Conservation (phyloP, 306 rosid genomes). For the Sindora glabra region DNA sequence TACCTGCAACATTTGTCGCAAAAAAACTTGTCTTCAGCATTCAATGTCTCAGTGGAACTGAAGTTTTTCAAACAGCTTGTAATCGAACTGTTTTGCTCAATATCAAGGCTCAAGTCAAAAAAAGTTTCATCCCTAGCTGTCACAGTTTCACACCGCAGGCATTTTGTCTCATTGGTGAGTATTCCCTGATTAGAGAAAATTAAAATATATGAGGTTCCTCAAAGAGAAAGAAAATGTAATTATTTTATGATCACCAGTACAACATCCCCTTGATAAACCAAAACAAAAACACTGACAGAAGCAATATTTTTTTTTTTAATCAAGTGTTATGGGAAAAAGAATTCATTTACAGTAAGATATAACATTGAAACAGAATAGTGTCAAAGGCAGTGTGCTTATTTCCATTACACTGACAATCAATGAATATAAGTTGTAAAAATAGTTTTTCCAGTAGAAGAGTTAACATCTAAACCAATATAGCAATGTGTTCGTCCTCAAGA, state of each 20-base stretch:
- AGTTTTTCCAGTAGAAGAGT: too few relatives aligned
- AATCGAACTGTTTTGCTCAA: slow-evolving; percentile 97
- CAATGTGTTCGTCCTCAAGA: background rate
- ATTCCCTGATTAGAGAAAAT: slow-evolving; percentile 68
- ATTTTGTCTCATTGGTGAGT: slow-evolving; percentile 96
- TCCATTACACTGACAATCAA: too few relatives aligned
- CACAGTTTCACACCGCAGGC: slow-evolving; percentile 96
- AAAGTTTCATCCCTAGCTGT: slow-evolving; percentile 96
- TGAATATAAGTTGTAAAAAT: too few relatives aligned
- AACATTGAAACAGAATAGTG: background rate
- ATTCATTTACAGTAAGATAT: background rate
- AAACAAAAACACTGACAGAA: too few relatives aligned
- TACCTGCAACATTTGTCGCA: slow-evolving; percentile 99
- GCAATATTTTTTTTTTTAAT: too few relatives aligned
- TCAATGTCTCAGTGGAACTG: slow-evolving; percentile 96
- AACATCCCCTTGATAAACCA: too few relatives aligned
- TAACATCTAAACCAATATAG: too few relatives aligned
- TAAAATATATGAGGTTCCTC: slow-evolving; percentile 29
- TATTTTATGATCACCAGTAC: background rate
- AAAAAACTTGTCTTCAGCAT: slow-evolving; percentile 96
- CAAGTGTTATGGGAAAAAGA: background rate
- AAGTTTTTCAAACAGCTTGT: slow-evolving; percentile 98
- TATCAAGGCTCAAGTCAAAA: slow-evolving; percentile 95
- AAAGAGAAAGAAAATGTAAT: background rate
- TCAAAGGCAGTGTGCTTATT: slow-evolving; percentile 2